Percentiles rank a stretch among this genome's conserved stretches.
These are phyloP conservation scores for Scutellaria barbata DNA, from an alignment of 257 asterid species.

Conservation along the genomic window DNA sequence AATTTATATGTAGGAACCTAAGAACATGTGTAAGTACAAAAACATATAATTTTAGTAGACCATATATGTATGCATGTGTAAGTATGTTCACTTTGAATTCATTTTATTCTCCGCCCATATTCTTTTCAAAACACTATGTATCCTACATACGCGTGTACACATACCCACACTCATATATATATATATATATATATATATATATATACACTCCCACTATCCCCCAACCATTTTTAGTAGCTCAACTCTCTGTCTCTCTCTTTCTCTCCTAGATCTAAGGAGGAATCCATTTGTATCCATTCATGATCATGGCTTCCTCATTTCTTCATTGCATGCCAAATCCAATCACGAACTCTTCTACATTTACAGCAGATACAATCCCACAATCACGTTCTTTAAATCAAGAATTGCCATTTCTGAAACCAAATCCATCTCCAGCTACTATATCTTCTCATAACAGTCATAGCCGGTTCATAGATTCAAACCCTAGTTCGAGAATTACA, in stretches of 20 bases:
- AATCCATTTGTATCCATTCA: not conserved
- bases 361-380: conserved; percentile 27
- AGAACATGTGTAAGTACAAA: not conserved
- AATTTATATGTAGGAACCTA: not conserved
- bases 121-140: conserved; percentile 22
- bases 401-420: conserved; percentile 18
- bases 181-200: not conserved
- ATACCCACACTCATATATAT: not conserved
- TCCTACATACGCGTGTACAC: conserved; percentile 26
- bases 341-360: conserved; percentile 30
- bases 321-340: conserved; percentile 29
- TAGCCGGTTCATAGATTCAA: too few relatives aligned
- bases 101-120: conserved; percentile 28
- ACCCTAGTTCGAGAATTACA: not conserved
- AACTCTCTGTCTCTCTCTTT: not conserved
- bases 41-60: not conserved
- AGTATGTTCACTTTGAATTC: conserved; percentile 37
- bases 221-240: not conserved
- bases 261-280: not conserved
- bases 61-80: conserved; percentile 7
- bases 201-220: not conserved
- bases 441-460: too few relatives aligned
- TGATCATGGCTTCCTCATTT: conserved; percentile 38
- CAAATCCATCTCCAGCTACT: not conserved
- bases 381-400: not conserved